Conservation (phyloP, 768 basidiomycete species). For the Boletus patriciae region DNA sequence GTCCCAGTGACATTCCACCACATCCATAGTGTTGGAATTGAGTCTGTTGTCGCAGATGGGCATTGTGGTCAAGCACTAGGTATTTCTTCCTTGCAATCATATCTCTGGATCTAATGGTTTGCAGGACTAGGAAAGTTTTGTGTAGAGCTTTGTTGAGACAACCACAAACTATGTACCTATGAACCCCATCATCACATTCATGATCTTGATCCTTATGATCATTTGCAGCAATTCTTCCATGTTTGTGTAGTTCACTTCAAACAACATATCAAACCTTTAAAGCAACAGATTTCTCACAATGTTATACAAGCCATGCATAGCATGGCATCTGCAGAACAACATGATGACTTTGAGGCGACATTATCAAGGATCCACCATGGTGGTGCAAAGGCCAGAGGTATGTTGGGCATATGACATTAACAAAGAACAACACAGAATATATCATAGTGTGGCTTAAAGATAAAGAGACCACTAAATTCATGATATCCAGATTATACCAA, state of each 20-base stretch:
- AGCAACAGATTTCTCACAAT: not conserved
- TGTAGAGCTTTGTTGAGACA: not conserved
- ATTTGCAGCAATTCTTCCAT: not conserved
- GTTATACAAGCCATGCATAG: not conserved
- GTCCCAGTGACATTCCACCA: not conserved
- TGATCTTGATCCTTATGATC: slow-evolving; percentile 6
- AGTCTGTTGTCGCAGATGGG: slow-evolving; percentile 8
- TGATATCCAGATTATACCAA: not conserved
- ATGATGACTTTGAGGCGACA: not conserved
- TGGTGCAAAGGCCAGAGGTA: not conserved
- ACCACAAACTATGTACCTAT: not conserved
- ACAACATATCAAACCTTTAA: not conserved
- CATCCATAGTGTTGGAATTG: not conserved
- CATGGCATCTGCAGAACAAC: not conserved
- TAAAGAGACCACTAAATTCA: not conserved
- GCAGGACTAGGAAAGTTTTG: slow-evolving; percentile 7
- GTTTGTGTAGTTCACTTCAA: slow-evolving; percentile 1
- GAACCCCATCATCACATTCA: not conserved
- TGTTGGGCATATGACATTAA: no score
- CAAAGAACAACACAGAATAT: not conserved
- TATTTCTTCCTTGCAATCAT: not conserved
- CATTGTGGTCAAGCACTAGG: slow-evolving; percentile 3
- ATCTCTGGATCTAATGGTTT: not conserved
- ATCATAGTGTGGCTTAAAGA: not conserved
- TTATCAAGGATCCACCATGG: not conserved